phyloP scores from a whole-genome alignment of 2,329 filamentous ascomycete species.

The Aspergillus puulaauensis region DNA sequence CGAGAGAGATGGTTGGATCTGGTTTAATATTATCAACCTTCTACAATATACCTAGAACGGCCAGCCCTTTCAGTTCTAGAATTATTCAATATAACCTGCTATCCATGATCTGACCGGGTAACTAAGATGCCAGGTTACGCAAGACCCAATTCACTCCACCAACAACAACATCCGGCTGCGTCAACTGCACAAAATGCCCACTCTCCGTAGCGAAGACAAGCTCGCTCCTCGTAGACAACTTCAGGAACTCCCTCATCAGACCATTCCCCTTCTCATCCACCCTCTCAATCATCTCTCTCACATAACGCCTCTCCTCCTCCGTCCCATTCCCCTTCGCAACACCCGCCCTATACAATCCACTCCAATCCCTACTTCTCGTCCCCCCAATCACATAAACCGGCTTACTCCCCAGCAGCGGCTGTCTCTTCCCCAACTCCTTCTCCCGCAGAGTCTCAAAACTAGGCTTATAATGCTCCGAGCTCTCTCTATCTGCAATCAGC shows the following conservation, averaged over 20 bases:
- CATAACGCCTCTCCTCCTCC: constrained; percentile 28
- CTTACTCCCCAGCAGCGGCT: constrained; percentile 25
- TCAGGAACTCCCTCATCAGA: constrained; percentile 29
- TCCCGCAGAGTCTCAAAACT: constrained; percentile 29
- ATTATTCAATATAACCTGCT: too few species aligned
- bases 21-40: too few species aligned
- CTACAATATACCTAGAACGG: too few species aligned
- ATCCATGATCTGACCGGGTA: too few species aligned
- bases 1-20: too few species aligned
- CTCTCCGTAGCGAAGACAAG: constrained; percentile 31
- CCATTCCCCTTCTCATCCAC: constrained; percentile 28
- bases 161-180: constrained; percentile 35
- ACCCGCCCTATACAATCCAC: constrained; percentile 30
- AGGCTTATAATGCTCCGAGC: not conserved
- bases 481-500: constrained; percentile 1
- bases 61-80: too few species aligned
- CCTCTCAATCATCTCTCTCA: constrained; percentile 27
- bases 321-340: constrained; percentile 35
- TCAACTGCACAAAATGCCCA: constrained; percentile 39
- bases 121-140: too few species aligned
- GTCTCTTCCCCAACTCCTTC: constrained; percentile 25
- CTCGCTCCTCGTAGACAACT: constrained; percentile 28
- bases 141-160: constrained; percentile 34
- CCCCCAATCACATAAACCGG: constrained; percentile 29
- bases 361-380: constrained; percentile 29